Base-by-base conservation (phyloP, 2,329 filamentous ascomycete genomes). In the Monilinia polystroma region DNA sequence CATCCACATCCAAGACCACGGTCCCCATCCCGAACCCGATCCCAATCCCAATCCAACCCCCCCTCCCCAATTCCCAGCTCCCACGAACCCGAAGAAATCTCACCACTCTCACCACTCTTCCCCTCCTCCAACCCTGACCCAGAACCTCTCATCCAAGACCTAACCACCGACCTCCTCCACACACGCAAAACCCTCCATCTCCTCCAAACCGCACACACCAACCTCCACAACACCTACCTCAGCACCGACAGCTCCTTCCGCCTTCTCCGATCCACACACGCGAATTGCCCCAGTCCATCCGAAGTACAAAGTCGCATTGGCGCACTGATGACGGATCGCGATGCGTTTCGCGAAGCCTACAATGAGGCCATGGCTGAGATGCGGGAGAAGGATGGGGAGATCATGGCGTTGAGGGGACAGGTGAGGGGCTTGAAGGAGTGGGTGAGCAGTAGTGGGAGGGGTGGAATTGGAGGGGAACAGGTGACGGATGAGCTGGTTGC, bases 371-470 rank as follows among this genome's bases (percentile, higher is more conserved):
- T 80, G 69, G 77, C 78, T 8, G 80, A 84, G 68, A 71, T 85
- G 14, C 76, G 78, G 20, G 79, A 78, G 63, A 79, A 80, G n/a
- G 86, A 89, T 64, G 83, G 84, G 32, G 85, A 89, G 76, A 81
- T 85, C 4, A 77, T 80, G 29, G 79, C 80, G 59, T 77, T 90
- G 68, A 78, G 84, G 64, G 80, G 80, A 3, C 89, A 91, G 76
- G 82, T 91, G 0, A 77, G 85, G 12, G 88, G 87, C 2, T 79
- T 92, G 68, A 92, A 92, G 80, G 86, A 87, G 72, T 91, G 85
- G 80, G 88, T 92, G 67, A 90, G 89, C 72, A 85, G 83, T 29
- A 86, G 85, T 69, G 90, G 88, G 12, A 80, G 87, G 43, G 81
- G 83, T 60, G 63, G 63, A 14, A 47, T 53, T 3, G 63, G 54